Evolutionary conservation across 352 stramenopile genomes (phyloP).

Genomic region (Phytophthora capsici): DNA sequence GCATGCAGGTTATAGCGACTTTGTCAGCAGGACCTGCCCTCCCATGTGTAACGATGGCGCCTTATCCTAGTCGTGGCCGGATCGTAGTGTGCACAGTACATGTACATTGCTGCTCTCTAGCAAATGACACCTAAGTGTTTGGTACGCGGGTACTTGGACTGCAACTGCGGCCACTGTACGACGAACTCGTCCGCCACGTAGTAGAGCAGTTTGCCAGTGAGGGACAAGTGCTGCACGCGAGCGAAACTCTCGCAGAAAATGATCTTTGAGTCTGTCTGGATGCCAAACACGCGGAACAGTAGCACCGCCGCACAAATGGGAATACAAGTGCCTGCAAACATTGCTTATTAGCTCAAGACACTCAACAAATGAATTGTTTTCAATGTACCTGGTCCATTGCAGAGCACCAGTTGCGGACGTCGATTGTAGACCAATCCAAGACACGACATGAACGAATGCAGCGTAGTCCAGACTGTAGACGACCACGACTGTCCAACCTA

Average conservation of each 20-base stretch:
- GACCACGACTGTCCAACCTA: slow-evolving; percentile 94
- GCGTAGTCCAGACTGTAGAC: slow-evolving; percentile 89
- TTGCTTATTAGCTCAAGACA: background rate
- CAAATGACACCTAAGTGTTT: slow-evolving; percentile 91
- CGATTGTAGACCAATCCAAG: slow-evolving; percentile 73
- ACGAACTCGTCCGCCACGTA: slow-evolving; percentile 94
- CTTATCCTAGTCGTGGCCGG: slow-evolving; percentile 10
- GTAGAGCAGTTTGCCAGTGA: slow-evolving; percentile 95
- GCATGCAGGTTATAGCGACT: background rate
- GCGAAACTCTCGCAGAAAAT: slow-evolving; percentile 96
- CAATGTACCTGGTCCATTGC: slow-evolving; percentile 87
- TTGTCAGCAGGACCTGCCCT: background rate
- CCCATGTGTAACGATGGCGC: slow-evolving; percentile 17
- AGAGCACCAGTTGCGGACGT: slow-evolving; percentile 90
- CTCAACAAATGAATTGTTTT: background rate
- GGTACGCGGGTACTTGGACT: slow-evolving; percentile 78
- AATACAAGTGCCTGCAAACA: slow-evolving; percentile 89
- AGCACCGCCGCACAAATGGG: slow-evolving; percentile 90
- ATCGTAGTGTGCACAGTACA: background rate
- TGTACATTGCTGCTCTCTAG: slow-evolving; percentile 40
- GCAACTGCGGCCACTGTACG: slow-evolving; percentile 94
- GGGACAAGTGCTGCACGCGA: slow-evolving; percentile 91
- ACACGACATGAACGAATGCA: slow-evolving; percentile 80
- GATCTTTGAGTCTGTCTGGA: slow-evolving; percentile 76
- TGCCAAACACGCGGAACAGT: slow-evolving; percentile 81